These are phyloP conservation scores for Cyclostephanos invisitatus DNA, from an alignment of 108 stramenopile species.

Conservation along the genomic window DNA sequence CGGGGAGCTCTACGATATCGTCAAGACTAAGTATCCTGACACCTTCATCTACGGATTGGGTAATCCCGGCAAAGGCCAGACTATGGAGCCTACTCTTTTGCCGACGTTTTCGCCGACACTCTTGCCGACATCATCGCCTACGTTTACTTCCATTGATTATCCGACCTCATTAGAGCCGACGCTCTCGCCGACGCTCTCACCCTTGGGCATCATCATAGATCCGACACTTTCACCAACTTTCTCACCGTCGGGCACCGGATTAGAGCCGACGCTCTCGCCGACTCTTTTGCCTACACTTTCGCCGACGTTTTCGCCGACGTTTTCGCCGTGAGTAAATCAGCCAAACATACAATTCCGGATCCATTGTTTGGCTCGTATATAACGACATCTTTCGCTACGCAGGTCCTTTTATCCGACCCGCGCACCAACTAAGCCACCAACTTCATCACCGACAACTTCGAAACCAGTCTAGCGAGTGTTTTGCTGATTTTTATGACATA, in stretches of 20 bases:
- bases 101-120: not conserved
- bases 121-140: no score
- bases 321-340: not conserved
- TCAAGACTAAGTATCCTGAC: not conserved
- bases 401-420: no score
- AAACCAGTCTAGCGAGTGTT: no score
- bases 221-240: not conserved
- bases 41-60: conserved; percentile 4
- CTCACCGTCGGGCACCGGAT: not conserved
- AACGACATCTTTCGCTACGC: not conserved
- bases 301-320: conserved; percentile 19
- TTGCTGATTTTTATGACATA: not conserved
- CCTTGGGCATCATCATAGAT: not conserved
- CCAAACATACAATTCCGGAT: not conserved
- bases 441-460: no score
- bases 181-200: not conserved
- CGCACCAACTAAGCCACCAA: no score
- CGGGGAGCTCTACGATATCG: not conserved
- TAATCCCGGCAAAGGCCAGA: not conserved
- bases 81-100: not conserved
- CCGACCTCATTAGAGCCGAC: no score
- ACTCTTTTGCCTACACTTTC: conserved; percentile 9
- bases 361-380: not conserved
- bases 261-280: conserved; percentile 13
- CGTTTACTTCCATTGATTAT: no score